Conservation (phyloP, 495 filamentous ascomycete genomes). For the Lasiosphaeria miniovina region DNA sequence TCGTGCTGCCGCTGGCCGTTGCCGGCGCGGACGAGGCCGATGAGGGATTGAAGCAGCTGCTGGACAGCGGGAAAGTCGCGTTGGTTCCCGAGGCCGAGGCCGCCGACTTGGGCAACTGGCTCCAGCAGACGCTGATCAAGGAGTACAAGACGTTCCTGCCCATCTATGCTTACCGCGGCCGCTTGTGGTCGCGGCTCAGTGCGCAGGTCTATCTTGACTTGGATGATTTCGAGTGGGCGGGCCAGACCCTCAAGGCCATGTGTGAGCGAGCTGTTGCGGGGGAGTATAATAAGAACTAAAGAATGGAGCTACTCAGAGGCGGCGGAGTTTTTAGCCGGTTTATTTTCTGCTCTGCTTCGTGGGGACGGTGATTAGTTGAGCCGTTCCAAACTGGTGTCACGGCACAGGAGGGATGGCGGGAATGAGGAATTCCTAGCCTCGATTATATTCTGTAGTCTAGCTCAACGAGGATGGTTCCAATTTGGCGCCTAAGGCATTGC, state of each 20-base stretch:
- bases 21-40: constrained; percentile 5
- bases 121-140: constrained; percentile 51
- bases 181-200: constrained; percentile 69
- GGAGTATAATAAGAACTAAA: constrained; percentile 39
- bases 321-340: too few species aligned
- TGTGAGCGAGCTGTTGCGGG: constrained; percentile 57
- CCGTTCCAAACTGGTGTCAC: too few species aligned
- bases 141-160: constrained; percentile 71
- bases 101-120: constrained; percentile 48
- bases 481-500: too few species aligned
- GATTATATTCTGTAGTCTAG: too few species aligned
- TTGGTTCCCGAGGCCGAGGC: constrained; percentile 36
- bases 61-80: neutral
- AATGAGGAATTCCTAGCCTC: too few species aligned
- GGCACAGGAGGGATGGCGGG: too few species aligned
- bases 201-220: constrained; percentile 77
- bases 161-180: constrained; percentile 55
- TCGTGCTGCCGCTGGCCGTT: constrained; percentile 62
- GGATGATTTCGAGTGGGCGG: constrained; percentile 74
- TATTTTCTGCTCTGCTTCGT: too few species aligned
- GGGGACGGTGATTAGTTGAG: too few species aligned
- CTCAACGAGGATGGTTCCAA: too few species aligned
- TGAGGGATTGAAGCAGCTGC: constrained; percentile 29
- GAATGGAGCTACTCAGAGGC: neutral
- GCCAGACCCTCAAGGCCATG: constrained; percentile 55